Evolutionary conservation across 768 basidiomycete species (phyloP).

Genomic region (Piloderma croceum): DNA sequence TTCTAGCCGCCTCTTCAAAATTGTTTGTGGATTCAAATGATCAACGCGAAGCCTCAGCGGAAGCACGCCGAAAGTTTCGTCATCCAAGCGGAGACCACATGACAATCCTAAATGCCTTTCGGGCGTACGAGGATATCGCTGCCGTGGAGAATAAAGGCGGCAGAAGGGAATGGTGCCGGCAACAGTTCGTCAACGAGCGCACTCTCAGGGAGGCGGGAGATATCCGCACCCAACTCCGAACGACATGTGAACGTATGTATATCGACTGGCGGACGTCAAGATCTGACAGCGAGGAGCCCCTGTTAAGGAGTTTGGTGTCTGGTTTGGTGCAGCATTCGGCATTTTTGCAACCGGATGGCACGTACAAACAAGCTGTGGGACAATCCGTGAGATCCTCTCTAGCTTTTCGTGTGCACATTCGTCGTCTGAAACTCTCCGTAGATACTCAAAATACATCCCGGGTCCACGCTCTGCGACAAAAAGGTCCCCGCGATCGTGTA

Average conservation of each 20-base stretch:
- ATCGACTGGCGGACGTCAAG: slow-evolving; percentile 57
- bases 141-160: slow-evolving; percentile 39
- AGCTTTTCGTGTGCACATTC: background rate
- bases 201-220: slow-evolving; percentile 73
- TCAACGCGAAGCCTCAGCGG: slow-evolving; percentile 64
- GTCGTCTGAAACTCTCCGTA: slow-evolving; percentile 14
- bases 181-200: slow-evolving; percentile 78
- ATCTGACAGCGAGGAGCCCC: slow-evolving; percentile 59
- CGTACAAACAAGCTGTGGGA: slow-evolving; percentile 80
- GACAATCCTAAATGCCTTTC: slow-evolving; percentile 80
- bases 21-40: slow-evolving; percentile 76
- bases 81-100: slow-evolving; percentile 89
- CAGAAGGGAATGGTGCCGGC: slow-evolving; percentile 74
- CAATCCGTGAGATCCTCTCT: slow-evolving; percentile 44
- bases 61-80: slow-evolving; percentile 70
- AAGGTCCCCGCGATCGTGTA: slow-evolving; percentile 86
- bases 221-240: slow-evolving; percentile 73
- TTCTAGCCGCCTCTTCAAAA: slow-evolving; percentile 76
- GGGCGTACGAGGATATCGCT: slow-evolving; percentile 71
- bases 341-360: slow-evolving; percentile 76
- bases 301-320: slow-evolving; percentile 65
- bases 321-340: slow-evolving; percentile 85
- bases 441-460: slow-evolving; percentile 88
- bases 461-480: slow-evolving; percentile 75
- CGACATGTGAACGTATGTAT: slow-evolving; percentile 52